phyloP scores from a whole-genome alignment of 305 asterid species.

The Fraxinus angustifolia region DNA sequence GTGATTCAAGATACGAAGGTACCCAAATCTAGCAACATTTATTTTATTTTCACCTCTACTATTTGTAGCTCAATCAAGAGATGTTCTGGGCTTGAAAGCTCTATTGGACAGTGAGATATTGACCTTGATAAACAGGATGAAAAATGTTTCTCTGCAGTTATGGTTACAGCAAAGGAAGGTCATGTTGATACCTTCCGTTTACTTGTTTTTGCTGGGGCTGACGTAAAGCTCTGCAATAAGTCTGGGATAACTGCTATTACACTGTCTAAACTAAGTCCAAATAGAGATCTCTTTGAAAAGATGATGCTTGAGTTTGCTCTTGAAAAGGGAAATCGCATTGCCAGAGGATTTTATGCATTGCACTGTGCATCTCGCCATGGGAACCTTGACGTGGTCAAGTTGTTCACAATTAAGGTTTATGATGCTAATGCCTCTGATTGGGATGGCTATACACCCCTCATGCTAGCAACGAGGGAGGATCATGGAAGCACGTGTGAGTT shows the following conservation, averaged over 20 bases:
- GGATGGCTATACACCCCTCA: slow-evolving; percentile 70
- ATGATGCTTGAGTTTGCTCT: slow-evolving; percentile 77
- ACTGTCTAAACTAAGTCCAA: slow-evolving; percentile 41
- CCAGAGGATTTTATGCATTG: slow-evolving; percentile 64
- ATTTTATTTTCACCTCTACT: slow-evolving; percentile 51
- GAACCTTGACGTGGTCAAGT: slow-evolving; percentile 53
- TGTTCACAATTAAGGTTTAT: slow-evolving; percentile 54
- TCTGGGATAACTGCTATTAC: slow-evolving; percentile 58
- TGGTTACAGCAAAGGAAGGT: slow-evolving; percentile 71
- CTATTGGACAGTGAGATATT: slow-evolving; percentile 35
- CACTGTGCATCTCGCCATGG: slow-evolving; percentile 78
- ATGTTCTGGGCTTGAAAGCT: slow-evolving; percentile 46
- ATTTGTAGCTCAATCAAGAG: slow-evolving; percentile 64
- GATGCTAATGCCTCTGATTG: slow-evolving; percentile 54
- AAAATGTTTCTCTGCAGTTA: slow-evolving; percentile 68
- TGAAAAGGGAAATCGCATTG: slow-evolving; percentile 53
- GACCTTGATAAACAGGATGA: slow-evolving; percentile 62
- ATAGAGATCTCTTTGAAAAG: slow-evolving; percentile 59
- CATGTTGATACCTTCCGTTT: slow-evolving; percentile 70
- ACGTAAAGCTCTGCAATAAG: slow-evolving; percentile 57
- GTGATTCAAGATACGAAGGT: slow-evolving; percentile 42
- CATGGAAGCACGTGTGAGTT: slow-evolving; percentile 54
- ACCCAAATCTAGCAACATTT: slow-evolving; percentile 49
- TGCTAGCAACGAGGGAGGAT: slow-evolving; percentile 73
- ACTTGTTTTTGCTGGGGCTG: slow-evolving; percentile 78